phyloP scores from a whole-genome alignment of 495 filamentous ascomycete genomes.

The Aspergillus sparsus region DNA sequence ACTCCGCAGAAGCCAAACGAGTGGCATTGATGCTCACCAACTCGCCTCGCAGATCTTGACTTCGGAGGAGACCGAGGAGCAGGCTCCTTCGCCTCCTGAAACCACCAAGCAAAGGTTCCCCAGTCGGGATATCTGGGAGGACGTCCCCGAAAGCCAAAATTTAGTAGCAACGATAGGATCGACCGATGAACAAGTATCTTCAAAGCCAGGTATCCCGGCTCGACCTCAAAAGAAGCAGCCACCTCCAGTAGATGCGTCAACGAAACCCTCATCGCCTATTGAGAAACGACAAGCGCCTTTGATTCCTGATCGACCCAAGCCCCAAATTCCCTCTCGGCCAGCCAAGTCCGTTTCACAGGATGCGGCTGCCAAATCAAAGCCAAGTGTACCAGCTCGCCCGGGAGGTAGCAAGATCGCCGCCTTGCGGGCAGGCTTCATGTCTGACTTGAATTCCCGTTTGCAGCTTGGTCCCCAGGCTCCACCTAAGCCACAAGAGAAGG shows the following conservation, averaged over 20 bases:
- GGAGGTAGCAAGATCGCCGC: slow-evolving; percentile 83
- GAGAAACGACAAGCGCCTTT: slow-evolving; percentile 54
- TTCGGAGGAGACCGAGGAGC: slow-evolving; percentile 37
- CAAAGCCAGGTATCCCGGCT: slow-evolving; percentile 46
- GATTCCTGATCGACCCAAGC: slow-evolving; percentile 76
- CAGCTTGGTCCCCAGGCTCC: slow-evolving; percentile 75
- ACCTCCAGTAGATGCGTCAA: slow-evolving; percentile 35
- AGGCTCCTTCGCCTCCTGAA: slow-evolving; percentile 50
- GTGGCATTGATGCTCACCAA: slow-evolving; percentile 49
- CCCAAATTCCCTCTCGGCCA: slow-evolving; percentile 72
- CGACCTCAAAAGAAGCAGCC: slow-evolving; percentile 46
- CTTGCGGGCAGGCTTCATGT: slow-evolving; percentile 85
- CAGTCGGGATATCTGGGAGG: slow-evolving; percentile 96
- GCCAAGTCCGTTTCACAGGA: slow-evolving; percentile 51
- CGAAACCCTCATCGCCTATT: slow-evolving; percentile 39
- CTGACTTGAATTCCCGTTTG: slow-evolving; percentile 82
- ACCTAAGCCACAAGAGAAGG: slow-evolving; percentile 63
- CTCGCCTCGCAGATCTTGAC: slow-evolving; percentile 45
- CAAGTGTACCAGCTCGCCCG: slow-evolving; percentile 77
- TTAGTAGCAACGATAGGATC: slow-evolving; percentile 77
- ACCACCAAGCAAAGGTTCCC: slow-evolving; percentile 75
- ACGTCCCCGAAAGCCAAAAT: slow-evolving; percentile 79
- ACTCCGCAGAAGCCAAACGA: slow-evolving; percentile 48
- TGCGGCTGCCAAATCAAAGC: slow-evolving; percentile 60
- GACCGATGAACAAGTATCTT: slow-evolving; percentile 47